Conservation (phyloP, 2,329 filamentous ascomycete genomes). For the Colletotrichum simmondsii region DNA sequence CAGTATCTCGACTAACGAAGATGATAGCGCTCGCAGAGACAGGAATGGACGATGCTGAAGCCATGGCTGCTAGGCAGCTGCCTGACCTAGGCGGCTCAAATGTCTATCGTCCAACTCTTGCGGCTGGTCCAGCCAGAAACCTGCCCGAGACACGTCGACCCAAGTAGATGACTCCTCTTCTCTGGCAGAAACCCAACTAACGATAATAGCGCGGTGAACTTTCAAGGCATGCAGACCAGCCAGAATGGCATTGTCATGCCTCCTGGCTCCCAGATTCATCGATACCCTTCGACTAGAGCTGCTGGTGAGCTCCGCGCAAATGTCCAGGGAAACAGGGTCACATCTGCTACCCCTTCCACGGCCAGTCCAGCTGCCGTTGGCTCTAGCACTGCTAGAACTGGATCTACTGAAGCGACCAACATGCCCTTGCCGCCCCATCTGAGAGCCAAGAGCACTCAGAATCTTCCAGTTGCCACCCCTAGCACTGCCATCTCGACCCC, state of each 20-base stretch:
- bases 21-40: constrained; percentile 37
- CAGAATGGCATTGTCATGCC: constrained; percentile 14
- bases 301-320: not conserved
- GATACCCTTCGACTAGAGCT: not conserved
- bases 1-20: not conserved
- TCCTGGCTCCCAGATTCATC: constrained; percentile 1
- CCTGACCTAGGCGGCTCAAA: constrained; percentile 36
- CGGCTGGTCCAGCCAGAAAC: not conserved
- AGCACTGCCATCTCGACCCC: not conserved
- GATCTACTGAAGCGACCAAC: not conserved
- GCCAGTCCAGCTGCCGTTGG: not conserved
- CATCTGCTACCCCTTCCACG: not conserved
- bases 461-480: not conserved
- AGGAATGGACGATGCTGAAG: constrained; percentile 44
- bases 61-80: constrained; percentile 39
- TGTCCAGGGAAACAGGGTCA: not conserved
- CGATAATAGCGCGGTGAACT: not conserved
- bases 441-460: not conserved
- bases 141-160: not conserved
- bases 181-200: not conserved
- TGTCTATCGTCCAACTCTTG: not conserved
- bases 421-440: constrained; percentile 10
- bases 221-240: constrained; percentile 11
- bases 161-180: not conserved
- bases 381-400: not conserved